Evolutionary conservation across 495 filamentous ascomycete genomes (phyloP).

Genomic region (Oleoguttula mirabilis): DNA sequence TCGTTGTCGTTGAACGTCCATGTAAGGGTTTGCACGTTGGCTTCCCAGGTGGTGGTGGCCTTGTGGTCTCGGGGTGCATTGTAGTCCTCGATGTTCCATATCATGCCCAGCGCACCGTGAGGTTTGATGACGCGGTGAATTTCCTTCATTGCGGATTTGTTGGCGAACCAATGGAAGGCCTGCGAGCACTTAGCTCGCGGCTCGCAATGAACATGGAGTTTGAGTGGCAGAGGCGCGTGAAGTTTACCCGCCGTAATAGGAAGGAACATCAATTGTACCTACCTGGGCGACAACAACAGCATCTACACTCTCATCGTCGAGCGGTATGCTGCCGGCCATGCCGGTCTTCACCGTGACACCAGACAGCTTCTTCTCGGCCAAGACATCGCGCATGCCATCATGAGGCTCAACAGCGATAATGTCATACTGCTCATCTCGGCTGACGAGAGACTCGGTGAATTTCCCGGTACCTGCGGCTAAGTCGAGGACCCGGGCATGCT

Average conservation of each 20-base stretch:
- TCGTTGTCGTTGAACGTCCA: slow-evolving; percentile 21
- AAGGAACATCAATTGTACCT: slow-evolving; percentile 16
- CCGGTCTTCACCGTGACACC: slow-evolving; percentile 42
- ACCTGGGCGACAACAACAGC: slow-evolving; percentile 55
- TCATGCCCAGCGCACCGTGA: slow-evolving; percentile 42
- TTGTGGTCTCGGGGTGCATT: slow-evolving; percentile 13
- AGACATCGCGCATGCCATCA: slow-evolving; percentile 43
- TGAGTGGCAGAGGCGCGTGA: background rate
- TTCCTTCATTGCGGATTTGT: slow-evolving; percentile 40
- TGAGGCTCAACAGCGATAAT: slow-evolving; percentile 55
- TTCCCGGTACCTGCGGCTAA: slow-evolving; percentile 57
- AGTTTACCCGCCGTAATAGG: background rate
- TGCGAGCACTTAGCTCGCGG: slow-evolving; percentile 11
- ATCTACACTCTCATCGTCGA: slow-evolving; percentile 47
- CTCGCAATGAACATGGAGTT: background rate
- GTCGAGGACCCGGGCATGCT: slow-evolving; percentile 42
- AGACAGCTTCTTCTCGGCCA: slow-evolving; percentile 40
- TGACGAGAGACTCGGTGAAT: slow-evolving; percentile 47
- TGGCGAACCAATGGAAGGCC: slow-evolving; percentile 45
- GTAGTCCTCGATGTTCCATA: slow-evolving; percentile 35
- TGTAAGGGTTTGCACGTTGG: slow-evolving; percentile 16
- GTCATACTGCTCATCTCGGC: slow-evolving; percentile 39
- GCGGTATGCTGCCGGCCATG: slow-evolving; percentile 40
- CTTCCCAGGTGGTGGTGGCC: slow-evolving; percentile 16
- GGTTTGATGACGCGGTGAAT: slow-evolving; percentile 46